phyloP scores from a whole-genome alignment of 208 protist species.

The Acanthamoeba lenticulata region DNA sequence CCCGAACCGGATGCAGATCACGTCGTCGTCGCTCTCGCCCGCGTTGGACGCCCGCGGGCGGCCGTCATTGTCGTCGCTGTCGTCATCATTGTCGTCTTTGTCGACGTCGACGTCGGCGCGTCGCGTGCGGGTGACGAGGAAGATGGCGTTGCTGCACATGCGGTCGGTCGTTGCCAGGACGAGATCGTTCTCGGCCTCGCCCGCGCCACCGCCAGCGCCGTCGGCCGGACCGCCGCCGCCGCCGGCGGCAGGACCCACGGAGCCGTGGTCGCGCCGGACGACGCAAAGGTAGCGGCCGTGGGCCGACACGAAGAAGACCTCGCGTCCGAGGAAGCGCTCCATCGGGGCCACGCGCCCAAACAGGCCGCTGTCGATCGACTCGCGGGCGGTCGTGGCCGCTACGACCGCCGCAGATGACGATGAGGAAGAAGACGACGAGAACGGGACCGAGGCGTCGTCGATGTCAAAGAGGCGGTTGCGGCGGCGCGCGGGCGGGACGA shows the following conservation, averaged over 20 bases:
- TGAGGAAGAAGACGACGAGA: neutral
- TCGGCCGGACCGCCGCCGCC: neutral
- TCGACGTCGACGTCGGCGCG: neutral
- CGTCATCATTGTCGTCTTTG: neutral
- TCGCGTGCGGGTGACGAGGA: neutral
- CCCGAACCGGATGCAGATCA: neutral
- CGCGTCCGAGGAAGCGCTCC: neutral
- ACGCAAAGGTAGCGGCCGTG: slow-evolving; percentile 39
- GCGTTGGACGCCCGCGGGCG: neutral
- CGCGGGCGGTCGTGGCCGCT: neutral
- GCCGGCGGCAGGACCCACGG: neutral
- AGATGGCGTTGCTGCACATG: slow-evolving; percentile 27
- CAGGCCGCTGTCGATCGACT: neutral
- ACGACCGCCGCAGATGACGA: neutral
- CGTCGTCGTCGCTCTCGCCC: neutral
- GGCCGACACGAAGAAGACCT: slow-evolving; percentile 18
- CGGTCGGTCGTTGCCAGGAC: neutral
- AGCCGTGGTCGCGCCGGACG: neutral
- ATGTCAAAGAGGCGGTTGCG: neutral
- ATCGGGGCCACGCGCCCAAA: neutral
- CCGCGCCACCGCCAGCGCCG: neutral
- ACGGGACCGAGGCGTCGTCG: neutral
- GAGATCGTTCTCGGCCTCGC: neutral
- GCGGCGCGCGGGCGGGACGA: neutral
- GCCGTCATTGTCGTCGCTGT: neutral